Evolutionary conservation across 768 basidiomycete species (phyloP), one percentile per base, ranked within the genome.

Genomic region (Suillus subluteus): DNA sequence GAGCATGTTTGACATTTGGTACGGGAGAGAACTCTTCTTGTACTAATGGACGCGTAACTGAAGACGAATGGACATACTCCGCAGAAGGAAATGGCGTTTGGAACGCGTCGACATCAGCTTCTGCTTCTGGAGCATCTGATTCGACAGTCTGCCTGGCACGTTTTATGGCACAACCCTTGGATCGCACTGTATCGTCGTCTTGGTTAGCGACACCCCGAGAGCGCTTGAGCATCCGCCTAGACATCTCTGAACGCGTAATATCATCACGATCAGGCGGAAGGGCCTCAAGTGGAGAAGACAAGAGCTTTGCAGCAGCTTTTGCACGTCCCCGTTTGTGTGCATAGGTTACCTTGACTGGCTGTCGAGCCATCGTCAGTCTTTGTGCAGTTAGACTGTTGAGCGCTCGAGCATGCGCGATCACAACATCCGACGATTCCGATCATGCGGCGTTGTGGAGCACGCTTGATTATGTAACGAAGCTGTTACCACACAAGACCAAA

Each of bases 161-260:
- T 71, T 84, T 85, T 23, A 72, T 64, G 1, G 73, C 69, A 59
- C 74, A 75, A 2, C 74, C 73, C 9, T 73, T 61, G 32, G 66
- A 16, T 35, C 56, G 46, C 11, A 21, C 37, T 59, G 58, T 66
- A 50, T 74, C 76, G 23, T 68, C 70, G 13, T 58, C 35, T 59
- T 71, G 68, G 23, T 70, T 74, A 18, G 71, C 66, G 54, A 73
- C 70, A 13, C 73, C 69, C 66, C 83, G 82, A 13, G 83, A 81
- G 18, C 84, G 78, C 69, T 85, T 85, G 69, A 83, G 80, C 79
- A 84, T 83, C 35, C 83, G 78, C 23, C 71, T 78, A 32, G 79
- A 75, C 77, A 84, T 82, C 74, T 83, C 81, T 8, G 75, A 66
- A 37, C 76, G 73, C 5, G 82, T 74, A 23, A 83, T 69, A 67